Evolutionary conservation across 371 early-diverging fungal species (phyloP).

Genomic region (Mortierella sp.): DNA sequence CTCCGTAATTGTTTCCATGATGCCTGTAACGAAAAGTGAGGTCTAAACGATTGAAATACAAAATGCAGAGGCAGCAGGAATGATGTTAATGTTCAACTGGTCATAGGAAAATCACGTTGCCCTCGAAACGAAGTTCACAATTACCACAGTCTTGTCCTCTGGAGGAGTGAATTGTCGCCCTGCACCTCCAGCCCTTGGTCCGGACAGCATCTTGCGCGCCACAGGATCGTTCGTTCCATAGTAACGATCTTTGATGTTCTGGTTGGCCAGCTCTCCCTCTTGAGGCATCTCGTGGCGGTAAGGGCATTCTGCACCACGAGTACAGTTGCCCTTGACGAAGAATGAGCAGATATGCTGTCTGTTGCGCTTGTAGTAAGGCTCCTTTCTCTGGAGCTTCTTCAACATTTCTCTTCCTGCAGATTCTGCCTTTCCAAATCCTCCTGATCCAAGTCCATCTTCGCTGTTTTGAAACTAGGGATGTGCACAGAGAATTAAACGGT

Average conservation of each 20-base stretch:
- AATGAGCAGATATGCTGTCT: slow-evolving; percentile 94
- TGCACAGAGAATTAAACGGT: too few relatives aligned
- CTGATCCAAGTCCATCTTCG: slow-evolving; percentile 66
- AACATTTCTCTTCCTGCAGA: slow-evolving; percentile 86
- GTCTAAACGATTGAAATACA: slow-evolving; percentile 58
- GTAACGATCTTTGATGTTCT: slow-evolving; percentile 94
- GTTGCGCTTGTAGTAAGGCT: slow-evolving; percentile 94
- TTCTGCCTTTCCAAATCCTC: slow-evolving; percentile 81
- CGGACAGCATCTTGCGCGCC: slow-evolving; percentile 83
- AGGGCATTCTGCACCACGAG: slow-evolving; percentile 92
- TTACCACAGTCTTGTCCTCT: slow-evolving; percentile 76
- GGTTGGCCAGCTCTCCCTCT: slow-evolving; percentile 85
- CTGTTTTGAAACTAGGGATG: slow-evolving; percentile 49
- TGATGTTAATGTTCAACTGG: too few relatives aligned
- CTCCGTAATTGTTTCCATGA: slow-evolving; percentile 75
- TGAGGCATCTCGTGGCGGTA: slow-evolving; percentile 92
- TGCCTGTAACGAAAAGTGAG: slow-evolving; percentile 83
- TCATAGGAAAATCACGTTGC: too few relatives aligned
- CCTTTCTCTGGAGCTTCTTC: slow-evolving; percentile 82
- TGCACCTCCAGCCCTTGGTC: slow-evolving; percentile 58
- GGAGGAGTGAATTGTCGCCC: slow-evolving; percentile 63
- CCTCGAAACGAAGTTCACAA: too few relatives aligned
- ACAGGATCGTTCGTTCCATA: slow-evolving; percentile 95
- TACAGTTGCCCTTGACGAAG: slow-evolving; percentile 94
- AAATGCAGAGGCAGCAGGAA: too few relatives aligned